Conservation (phyloP, 371 early-diverging fungal species). For the Dinochytrium kinnereticum region DNA sequence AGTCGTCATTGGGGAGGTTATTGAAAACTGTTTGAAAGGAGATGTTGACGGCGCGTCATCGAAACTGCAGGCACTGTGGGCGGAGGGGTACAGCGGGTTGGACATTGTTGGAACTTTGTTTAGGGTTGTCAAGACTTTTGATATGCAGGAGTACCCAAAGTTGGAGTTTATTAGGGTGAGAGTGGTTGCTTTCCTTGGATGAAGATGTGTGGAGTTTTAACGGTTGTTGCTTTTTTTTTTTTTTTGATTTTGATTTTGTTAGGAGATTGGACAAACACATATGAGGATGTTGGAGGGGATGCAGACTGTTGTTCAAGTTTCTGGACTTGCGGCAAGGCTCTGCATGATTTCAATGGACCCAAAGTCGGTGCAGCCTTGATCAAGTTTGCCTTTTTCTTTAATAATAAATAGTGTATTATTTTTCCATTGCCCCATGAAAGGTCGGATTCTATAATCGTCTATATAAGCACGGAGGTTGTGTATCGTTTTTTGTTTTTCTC, state of each 20-base stretch:
- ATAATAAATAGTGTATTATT: too few relatives aligned
- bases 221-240: neutral
- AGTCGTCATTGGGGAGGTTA: conserved; percentile 71
- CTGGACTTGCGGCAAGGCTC: conserved; percentile 77
- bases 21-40: conserved; percentile 68
- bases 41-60: conserved; percentile 76
- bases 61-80: conserved; percentile 72
- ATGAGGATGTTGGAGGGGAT: conserved; percentile 87
- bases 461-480: too few relatives aligned
- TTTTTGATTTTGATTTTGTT: conserved; percentile 15
- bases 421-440: too few relatives aligned
- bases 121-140: conserved; percentile 77
- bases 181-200: neutral
- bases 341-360: conserved; percentile 42
- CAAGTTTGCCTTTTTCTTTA: neutral
- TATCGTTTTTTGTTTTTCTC: too few relatives aligned
- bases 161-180: conserved; percentile 82
- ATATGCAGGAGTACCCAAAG: conserved; percentile 73
- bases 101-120: conserved; percentile 94
- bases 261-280: conserved; percentile 87
- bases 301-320: conserved; percentile 78
- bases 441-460: too few relatives aligned
- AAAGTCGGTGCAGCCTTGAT: neutral
- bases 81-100: conserved; percentile 82
- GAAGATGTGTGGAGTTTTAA: too few relatives aligned